These are phyloP conservation scores for Thielaviopsis punctulata DNA, from an alignment of 2,329 filamentous ascomycete species.

Conservation along the genomic window DNA sequence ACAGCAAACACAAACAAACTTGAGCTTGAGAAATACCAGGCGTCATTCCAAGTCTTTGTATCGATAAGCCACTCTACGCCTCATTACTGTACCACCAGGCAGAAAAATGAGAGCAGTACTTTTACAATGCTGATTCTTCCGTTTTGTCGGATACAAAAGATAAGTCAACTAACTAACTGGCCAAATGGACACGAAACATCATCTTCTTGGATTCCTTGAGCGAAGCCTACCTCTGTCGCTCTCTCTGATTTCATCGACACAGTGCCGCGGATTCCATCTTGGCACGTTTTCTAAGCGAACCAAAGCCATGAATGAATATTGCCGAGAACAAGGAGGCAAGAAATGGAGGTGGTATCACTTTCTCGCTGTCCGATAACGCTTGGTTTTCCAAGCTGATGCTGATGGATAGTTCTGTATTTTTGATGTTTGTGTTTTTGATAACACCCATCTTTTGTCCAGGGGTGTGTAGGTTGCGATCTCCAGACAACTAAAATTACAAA, in stretches of 20 bases:
- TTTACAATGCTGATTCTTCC: no score
- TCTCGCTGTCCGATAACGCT: no score
- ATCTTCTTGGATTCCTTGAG: no score
- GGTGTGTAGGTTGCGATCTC: no score
- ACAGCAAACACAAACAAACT: background rate
- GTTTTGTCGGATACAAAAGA: no score
- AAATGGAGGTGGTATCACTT: no score
- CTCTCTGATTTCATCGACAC: background rate
- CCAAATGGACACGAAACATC: no score
- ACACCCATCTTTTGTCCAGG: no score
- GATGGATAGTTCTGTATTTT: no score
- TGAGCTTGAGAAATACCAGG: background rate
- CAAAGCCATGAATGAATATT: background rate
- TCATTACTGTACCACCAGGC: background rate
- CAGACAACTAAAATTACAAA: background rate
- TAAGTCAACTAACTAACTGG: no score
- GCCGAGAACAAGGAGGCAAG: background rate
- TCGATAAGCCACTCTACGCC: background rate
- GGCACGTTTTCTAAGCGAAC: background rate
- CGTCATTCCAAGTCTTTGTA: background rate
- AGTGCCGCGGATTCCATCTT: background rate
- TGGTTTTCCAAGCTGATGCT: no score
- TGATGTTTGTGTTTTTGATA: no score
- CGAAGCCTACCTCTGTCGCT: background rate
- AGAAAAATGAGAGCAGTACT: background rate